Conservation (phyloP, 1,284 basidiomycete genomes). For the Lignosus rhinocerotis region DNA sequence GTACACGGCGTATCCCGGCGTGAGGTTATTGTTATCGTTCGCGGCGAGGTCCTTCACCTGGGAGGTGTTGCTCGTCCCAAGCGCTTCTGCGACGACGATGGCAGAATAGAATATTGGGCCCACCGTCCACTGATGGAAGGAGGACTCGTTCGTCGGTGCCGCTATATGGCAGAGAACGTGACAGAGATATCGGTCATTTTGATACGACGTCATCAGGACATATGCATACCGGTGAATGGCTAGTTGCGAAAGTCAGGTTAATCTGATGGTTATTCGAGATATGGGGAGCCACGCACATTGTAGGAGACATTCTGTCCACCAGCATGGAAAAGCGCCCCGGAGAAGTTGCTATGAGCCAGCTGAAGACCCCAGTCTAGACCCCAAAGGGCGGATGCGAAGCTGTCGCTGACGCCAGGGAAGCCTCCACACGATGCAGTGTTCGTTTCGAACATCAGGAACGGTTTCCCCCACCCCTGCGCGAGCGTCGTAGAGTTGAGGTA, state of each 20-base stretch:
- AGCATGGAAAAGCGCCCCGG: conserved; percentile 55
- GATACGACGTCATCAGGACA: background rate
- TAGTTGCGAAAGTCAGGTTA: conserved; percentile 18
- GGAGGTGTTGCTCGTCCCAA: conserved; percentile 58
- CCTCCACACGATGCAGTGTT: conserved; percentile 83
- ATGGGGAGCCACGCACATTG: conserved; percentile 44
- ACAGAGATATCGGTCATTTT: no score
- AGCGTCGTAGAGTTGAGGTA: conserved; percentile 50
- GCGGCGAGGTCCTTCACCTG: conserved; percentile 59
- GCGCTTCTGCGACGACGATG: conserved; percentile 63
- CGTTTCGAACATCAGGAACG: conserved; percentile 72
- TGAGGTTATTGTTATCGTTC: conserved; percentile 49
- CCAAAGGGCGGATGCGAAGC: conserved; percentile 51
- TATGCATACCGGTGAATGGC: conserved; percentile 34
- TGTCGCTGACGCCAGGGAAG: conserved; percentile 70
- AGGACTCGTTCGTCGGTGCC: conserved; percentile 59
- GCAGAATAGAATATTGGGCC: conserved; percentile 70
- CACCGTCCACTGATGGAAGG: conserved; percentile 59
- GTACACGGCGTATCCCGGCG: conserved; percentile 74
- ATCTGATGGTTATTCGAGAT: background rate
- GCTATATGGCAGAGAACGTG: conserved; percentile 34
- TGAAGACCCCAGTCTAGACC: conserved; percentile 34
- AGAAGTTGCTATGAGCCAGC: conserved; percentile 56
- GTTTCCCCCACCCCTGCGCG: conserved; percentile 43
- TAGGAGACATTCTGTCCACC: conserved; percentile 68